A percentile compares a stretch with the other conserved stretches of the same genome.
These are phyloP conservation scores for Claviceps spartinae DNA, from an alignment of 2,329 filamentous ascomycete genomes.

Conservation along the genomic window DNA sequence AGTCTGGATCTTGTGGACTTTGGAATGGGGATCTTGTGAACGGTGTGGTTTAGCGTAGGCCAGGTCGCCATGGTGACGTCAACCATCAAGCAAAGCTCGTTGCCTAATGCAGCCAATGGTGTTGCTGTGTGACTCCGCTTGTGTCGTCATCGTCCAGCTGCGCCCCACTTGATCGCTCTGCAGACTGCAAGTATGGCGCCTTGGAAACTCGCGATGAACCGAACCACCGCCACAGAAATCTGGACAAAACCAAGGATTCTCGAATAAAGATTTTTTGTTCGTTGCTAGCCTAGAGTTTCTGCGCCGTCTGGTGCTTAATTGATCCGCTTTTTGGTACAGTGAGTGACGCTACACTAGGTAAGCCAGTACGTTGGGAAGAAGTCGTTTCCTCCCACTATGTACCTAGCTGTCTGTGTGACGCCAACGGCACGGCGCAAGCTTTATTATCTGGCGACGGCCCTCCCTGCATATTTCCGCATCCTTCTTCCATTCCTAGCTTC, in stretches of 20 bases:
- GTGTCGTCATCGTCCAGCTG: constrained; percentile 10
- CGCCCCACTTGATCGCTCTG: constrained; percentile 3
- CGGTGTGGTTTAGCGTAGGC: background rate
- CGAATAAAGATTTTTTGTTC: too few species aligned
- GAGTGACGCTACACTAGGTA: too few species aligned
- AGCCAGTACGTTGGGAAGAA: too few species aligned
- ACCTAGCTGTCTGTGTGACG: background rate
- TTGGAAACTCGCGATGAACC: too few species aligned
- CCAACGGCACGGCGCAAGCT: background rate
- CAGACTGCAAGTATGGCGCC: too few species aligned
- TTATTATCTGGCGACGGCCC: constrained; percentile 2
- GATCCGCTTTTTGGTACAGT: too few species aligned
- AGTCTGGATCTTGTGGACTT: too few species aligned
- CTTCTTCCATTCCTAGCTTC: background rate
- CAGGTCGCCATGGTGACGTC: background rate
- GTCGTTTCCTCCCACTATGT: too few species aligned
- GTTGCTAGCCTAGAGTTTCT: too few species aligned
- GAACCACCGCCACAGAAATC: too few species aligned
- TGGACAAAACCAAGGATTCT: too few species aligned
- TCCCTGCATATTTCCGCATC: background rate
- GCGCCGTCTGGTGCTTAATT: too few species aligned
- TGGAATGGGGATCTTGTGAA: background rate
- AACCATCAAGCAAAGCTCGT: background rate
- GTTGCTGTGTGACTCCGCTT: background rate
- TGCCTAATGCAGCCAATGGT: background rate